Evolutionary conservation across 2,329 filamentous ascomycete species (phyloP).

Genomic region (Xylariaceae sp.): DNA sequence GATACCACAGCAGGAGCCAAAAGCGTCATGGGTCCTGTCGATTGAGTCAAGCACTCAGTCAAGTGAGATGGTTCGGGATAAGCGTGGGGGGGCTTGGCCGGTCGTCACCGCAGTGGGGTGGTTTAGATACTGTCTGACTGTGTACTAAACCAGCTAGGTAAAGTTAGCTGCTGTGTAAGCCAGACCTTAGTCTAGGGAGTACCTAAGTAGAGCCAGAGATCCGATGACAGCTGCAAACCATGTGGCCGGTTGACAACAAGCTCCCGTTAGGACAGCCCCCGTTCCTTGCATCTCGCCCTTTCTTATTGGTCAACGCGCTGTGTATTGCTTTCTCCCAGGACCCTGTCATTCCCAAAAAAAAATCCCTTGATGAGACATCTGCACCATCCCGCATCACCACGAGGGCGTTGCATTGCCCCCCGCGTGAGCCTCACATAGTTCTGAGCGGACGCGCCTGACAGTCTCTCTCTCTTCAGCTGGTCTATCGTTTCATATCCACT

Average conservation of each 20-base stretch:
- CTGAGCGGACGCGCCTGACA: constrained; percentile 36
- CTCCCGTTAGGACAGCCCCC: too few relatives aligned
- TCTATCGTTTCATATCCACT: constrained; percentile 13
- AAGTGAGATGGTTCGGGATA: neutral
- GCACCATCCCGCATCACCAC: constrained; percentile 40
- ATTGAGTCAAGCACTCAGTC: constrained; percentile 8
- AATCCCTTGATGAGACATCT: constrained; percentile 27
- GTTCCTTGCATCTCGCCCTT: too few relatives aligned
- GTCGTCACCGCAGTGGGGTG: too few relatives aligned
- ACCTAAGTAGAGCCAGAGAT: too few relatives aligned
- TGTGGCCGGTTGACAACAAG: neutral
- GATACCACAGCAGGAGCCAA: constrained; percentile 18
- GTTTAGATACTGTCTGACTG: too few relatives aligned
- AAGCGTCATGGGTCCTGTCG: constrained; percentile 20
- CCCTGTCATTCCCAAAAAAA: too few relatives aligned
- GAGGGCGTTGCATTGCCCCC: constrained; percentile 36
- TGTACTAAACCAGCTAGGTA: too few relatives aligned
- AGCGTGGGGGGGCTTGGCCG: too few relatives aligned
- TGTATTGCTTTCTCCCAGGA: neutral
- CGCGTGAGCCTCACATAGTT: constrained; percentile 40
- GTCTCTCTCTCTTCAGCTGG: constrained; percentile 20
- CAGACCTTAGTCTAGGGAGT: too few relatives aligned
- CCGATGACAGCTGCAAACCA: constrained; percentile 23
- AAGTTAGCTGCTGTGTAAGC: too few relatives aligned
- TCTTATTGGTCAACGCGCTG: constrained; percentile 12